phyloP scores from a whole-genome alignment of 2,329 filamentous ascomycete genomes.

The Sphaerulina populicola region DNA sequence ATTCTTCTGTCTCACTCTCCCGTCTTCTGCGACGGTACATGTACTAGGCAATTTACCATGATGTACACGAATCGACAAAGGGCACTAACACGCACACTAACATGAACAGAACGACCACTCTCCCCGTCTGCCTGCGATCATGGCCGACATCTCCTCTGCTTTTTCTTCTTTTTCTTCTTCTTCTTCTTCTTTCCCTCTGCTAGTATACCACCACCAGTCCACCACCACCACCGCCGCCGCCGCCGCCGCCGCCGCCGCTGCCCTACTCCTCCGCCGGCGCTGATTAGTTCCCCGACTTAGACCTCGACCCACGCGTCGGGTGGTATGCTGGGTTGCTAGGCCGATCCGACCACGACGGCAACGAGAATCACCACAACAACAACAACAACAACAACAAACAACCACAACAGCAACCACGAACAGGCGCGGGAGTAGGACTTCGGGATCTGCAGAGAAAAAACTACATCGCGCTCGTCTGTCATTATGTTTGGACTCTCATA shows the following conservation, averaged over 20 bases:
- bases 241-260: too few relatives aligned
- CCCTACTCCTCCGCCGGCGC: too few relatives aligned
- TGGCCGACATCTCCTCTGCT: too few relatives aligned
- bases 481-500: conserved; percentile 41
- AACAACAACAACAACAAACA: background rate
- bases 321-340: background rate
- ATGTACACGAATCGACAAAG: too few relatives aligned
- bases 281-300: background rate
- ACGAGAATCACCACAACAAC: background rate
- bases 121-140: too few relatives aligned
- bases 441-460: background rate
- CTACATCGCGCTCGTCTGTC: background rate
- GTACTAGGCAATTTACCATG: too few relatives aligned
- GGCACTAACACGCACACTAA: too few relatives aligned
- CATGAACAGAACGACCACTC: too few relatives aligned
- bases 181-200: background rate
- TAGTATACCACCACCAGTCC: background rate
- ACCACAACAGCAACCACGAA: background rate
- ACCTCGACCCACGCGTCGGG: background rate
- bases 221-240: background rate
- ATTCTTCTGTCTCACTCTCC: too few relatives aligned
- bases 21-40: too few relatives aligned
- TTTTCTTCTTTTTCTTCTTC: background rate
- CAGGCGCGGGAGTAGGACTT: background rate
- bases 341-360: background rate